Evolutionary conservation across 176 grass and related monocot species (phyloP).

Genomic region (Oryza officinalis): DNA sequence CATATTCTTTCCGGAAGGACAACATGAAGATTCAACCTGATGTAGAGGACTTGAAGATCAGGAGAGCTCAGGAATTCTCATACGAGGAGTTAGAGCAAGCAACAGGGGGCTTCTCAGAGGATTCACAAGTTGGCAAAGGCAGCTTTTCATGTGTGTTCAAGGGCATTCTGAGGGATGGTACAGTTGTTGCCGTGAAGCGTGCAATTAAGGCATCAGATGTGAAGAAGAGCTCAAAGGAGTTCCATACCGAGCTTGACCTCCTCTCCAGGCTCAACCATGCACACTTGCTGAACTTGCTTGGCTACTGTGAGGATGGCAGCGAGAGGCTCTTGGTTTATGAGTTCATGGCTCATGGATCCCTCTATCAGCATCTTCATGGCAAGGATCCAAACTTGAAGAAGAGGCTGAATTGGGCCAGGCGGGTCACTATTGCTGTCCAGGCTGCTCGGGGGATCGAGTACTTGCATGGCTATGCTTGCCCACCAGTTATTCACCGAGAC

Average conservation of each 20-base stretch:
- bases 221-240: conserved; percentile 96
- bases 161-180: conserved; percentile 84
- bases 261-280: conserved; percentile 97
- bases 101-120: conserved; percentile 70
- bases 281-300: conserved; percentile 90
- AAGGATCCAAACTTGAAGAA: conserved; percentile 72
- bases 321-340: conserved; percentile 95
- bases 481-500: conserved; percentile 93
- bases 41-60: conserved; percentile 86
- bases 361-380: conserved; percentile 87
- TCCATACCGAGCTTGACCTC: conserved; percentile 90
- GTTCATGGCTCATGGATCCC: conserved; percentile 98
- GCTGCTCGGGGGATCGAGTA: conserved; percentile 95
- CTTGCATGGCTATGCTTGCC: conserved; percentile 97
- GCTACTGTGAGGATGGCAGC: conserved; percentile 90
- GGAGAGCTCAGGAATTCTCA: conserved; percentile 77
- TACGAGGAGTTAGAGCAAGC: conserved; percentile 92
- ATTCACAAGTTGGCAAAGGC: conserved; percentile 86
- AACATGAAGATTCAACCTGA: conserved; percentile 74
- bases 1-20: conserved; percentile 87
- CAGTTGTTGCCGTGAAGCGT: conserved; percentile 88
- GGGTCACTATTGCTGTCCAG: conserved; percentile 97
- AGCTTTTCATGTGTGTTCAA: conserved; percentile 98
- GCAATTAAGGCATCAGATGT: conserved; percentile 85
- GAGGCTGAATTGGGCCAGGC: conserved; percentile 73